Evolutionary conservation across 1,284 basidiomycete species (phyloP).

Genomic region (Cutaneotrichosporon mucoides): DNA sequence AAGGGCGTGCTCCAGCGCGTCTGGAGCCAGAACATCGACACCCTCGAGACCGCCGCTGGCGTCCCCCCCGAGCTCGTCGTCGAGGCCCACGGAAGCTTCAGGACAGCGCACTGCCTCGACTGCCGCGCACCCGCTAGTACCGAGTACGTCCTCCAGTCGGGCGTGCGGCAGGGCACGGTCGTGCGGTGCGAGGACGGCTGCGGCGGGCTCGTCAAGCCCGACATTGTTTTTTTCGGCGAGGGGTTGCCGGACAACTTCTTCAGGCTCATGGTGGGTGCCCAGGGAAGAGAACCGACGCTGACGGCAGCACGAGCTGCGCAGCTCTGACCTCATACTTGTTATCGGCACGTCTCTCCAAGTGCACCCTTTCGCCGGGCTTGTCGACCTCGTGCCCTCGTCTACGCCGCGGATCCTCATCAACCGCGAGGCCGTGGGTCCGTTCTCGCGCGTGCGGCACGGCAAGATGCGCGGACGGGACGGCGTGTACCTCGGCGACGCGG

Average conservation of each 20-base stretch:
- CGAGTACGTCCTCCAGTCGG: slow-evolving; percentile 63
- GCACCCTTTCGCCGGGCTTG: slow-evolving; percentile 55
- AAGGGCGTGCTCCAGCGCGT: slow-evolving; percentile 38
- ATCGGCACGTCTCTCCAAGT: slow-evolving; percentile 76
- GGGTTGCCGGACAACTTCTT: slow-evolving; percentile 50
- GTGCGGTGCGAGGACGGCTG: slow-evolving; percentile 60
- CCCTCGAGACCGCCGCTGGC: slow-evolving; percentile 80
- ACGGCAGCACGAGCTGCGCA: slow-evolving; percentile 11
- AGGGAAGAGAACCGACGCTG: neutral
- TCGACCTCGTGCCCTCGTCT: slow-evolving; percentile 46
- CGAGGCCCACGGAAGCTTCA: slow-evolving; percentile 93
- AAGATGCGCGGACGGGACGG: slow-evolving; percentile 33
- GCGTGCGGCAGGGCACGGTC: slow-evolving; percentile 59
- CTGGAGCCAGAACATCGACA: slow-evolving; percentile 65
- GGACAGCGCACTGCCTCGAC: slow-evolving; percentile 70
- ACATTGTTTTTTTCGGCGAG: slow-evolving; percentile 95
- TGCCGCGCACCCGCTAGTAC: slow-evolving; percentile 60
- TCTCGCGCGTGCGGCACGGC: slow-evolving; percentile 15
- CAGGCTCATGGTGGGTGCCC: slow-evolving; percentile 1
- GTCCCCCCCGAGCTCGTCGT: slow-evolving; percentile 70
- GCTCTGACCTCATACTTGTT: slow-evolving; percentile 82
- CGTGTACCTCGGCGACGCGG: slow-evolving; percentile 47
- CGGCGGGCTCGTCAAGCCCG: slow-evolving; percentile 75
- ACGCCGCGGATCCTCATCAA: slow-evolving; percentile 56
- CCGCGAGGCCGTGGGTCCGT: slow-evolving; percentile 54